Evolutionary conservation across 2,329 filamentous ascomycete species (phyloP).

Genomic region (Metarhizium sp.): DNA sequence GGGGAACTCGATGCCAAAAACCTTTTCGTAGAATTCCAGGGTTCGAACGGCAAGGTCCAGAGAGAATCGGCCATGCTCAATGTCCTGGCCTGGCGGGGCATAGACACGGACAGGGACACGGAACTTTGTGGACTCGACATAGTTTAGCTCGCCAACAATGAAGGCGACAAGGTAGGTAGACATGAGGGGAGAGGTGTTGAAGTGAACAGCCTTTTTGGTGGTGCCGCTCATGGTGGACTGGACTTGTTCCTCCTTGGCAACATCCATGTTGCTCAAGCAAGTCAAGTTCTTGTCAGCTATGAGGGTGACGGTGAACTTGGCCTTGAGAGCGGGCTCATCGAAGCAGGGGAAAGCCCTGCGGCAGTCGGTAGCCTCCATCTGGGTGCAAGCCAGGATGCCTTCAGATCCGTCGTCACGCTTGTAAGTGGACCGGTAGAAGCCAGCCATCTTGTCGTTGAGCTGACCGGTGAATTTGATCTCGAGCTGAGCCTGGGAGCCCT

Average conservation of each 20-base stretch:
- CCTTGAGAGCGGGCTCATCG: constrained; percentile 90
- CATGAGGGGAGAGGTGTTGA: constrained; percentile 89
- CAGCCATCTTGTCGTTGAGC: constrained; percentile 92
- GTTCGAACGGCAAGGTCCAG: constrained; percentile 83
- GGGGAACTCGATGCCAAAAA: constrained; percentile 56
- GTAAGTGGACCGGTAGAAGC: constrained; percentile 94
- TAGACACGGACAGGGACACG: constrained; percentile 90
- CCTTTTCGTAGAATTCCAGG: constrained; percentile 89
- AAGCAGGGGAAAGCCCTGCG: constrained; percentile 92
- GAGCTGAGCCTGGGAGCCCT: constrained; percentile 64
- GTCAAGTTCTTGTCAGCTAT: constrained; percentile 85
- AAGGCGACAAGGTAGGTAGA: constrained; percentile 94
- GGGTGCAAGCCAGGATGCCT: constrained; percentile 78
- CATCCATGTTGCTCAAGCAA: constrained; percentile 95
- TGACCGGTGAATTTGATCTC: constrained; percentile 58
- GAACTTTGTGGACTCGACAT: constrained; percentile 86
- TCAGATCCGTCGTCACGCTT: constrained; percentile 71
- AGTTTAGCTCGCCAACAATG: constrained; percentile 87
- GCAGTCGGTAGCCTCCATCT: constrained; percentile 96
- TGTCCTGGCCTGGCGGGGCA: constrained; percentile 79
- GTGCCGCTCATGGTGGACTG: constrained; percentile 21
- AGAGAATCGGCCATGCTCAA: constrained; percentile 85
- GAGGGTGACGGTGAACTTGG: constrained; percentile 83
- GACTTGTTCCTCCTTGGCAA: constrained; percentile 67
- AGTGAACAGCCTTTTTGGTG: constrained; percentile 70